Percentiles rank a stretch among this genome's conserved stretches.
Evolutionary conservation across 495 filamentous ascomycete species (phyloP).

Genomic region (Neurospora sp.): DNA sequence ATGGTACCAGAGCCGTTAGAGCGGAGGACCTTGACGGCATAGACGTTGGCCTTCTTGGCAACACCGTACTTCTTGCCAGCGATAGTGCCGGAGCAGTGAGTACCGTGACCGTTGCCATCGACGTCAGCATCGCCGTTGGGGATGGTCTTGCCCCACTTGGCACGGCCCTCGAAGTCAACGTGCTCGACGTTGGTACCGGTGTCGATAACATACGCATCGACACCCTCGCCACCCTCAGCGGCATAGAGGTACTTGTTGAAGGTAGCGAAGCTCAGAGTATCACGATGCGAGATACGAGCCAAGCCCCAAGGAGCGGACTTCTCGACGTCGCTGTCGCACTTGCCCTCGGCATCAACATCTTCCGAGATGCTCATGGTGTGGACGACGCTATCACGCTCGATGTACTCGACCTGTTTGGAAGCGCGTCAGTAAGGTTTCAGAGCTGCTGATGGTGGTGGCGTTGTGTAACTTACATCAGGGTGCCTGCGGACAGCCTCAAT

Average conservation of each 20-base stretch:
- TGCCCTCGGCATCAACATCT: constrained; percentile 12
- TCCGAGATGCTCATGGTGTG: constrained; percentile 51
- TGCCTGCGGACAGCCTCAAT: constrained; percentile 93
- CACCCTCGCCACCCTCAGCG: constrained; percentile 86
- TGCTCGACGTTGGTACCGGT: constrained; percentile 91
- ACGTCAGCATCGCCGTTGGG: constrained; percentile 71
- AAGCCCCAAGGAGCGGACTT: constrained; percentile 96
- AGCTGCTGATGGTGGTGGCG: background rate
- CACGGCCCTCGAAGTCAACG: constrained; percentile 95
- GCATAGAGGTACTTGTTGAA: constrained; percentile 98
- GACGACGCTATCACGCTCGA: constrained; percentile 89
- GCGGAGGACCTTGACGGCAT: constrained; percentile 94
- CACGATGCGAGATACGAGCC: constrained; percentile 92
- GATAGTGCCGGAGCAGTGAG: constrained; percentile 97
- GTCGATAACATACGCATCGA: constrained; percentile 98
- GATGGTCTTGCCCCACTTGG: constrained; percentile 94
- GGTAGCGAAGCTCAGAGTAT: constrained; percentile 72
- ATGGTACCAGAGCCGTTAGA: constrained; percentile 97
- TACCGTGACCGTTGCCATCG: constrained; percentile 98
- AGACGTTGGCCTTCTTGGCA: constrained; percentile 94
- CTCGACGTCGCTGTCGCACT: constrained; percentile 49
- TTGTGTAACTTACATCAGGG: constrained; percentile 74
- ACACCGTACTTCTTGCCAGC: constrained; percentile 98
- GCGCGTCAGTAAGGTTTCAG: constrained; percentile 5
- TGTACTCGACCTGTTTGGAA: constrained; percentile 73